phyloP scores from a whole-genome alignment of 768 basidiomycete genomes.

The Amanita exitialis region DNA sequence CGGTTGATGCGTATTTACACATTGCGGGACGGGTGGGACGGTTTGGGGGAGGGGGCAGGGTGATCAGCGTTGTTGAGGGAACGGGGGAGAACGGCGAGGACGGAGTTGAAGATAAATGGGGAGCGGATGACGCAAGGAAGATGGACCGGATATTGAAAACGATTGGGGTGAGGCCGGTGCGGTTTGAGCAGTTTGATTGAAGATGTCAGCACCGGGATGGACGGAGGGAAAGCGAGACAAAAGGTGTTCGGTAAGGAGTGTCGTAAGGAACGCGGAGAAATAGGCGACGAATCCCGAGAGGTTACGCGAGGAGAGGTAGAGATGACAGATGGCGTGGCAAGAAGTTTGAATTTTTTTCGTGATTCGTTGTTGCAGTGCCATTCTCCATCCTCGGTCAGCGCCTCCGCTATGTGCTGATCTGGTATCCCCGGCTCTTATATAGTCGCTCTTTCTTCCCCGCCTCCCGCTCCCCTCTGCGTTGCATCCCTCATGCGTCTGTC shows the following conservation, averaged over 20 bases:
- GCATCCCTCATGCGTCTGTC: slow-evolving; percentile 9
- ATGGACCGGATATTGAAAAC: slow-evolving; percentile 35
- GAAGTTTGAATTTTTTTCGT: background rate
- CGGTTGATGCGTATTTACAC: slow-evolving; percentile 57
- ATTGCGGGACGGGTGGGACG: slow-evolving; percentile 69
- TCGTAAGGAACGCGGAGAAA: background rate
- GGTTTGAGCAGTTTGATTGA: slow-evolving; percentile 43
- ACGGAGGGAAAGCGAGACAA: background rate
- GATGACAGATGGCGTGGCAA: background rate
- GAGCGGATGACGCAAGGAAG: slow-evolving; percentile 15
- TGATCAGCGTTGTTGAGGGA: slow-evolving; percentile 49
- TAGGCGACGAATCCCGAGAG: background rate
- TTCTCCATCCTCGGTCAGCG: slow-evolving; percentile 1
- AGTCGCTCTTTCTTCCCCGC: slow-evolving; percentile 11
- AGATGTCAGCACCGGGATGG: background rate
- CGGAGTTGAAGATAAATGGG: background rate
- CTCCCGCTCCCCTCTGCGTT: slow-evolving; percentile 6
- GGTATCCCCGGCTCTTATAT: slow-evolving; percentile 14
- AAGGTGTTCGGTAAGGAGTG: background rate
- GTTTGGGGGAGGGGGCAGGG: slow-evolving; percentile 56
- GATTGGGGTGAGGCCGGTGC: slow-evolving; percentile 33
- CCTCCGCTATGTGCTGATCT: slow-evolving; percentile 7
- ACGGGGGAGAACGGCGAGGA: slow-evolving; percentile 15
- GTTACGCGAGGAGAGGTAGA: background rate
- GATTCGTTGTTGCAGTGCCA: background rate